phyloP scores from a whole-genome alignment of 805 yeast species.

The Pichia deserticola region DNA sequence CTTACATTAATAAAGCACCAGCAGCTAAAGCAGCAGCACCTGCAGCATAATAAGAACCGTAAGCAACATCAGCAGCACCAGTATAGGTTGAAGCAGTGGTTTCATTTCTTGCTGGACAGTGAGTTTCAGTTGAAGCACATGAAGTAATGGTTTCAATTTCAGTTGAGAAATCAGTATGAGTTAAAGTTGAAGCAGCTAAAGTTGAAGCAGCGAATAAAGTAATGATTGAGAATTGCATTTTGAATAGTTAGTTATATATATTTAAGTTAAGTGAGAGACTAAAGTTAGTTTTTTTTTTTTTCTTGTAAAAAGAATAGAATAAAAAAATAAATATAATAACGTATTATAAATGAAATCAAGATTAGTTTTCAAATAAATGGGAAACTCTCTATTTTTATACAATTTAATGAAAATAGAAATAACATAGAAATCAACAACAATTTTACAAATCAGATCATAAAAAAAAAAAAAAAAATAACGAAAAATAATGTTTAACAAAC shows the following conservation, averaged over 20 bases:
- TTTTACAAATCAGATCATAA: too few relatives aligned
- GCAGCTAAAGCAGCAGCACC: conserved; percentile 31
- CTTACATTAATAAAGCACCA: conserved; percentile 30
- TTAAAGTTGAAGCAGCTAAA: conserved; percentile 24
- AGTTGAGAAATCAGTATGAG: conserved; percentile 32
- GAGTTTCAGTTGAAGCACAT: conserved; percentile 31
- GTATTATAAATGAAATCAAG: not conserved
- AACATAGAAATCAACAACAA: too few relatives aligned
- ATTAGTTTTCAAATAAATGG: not conserved
- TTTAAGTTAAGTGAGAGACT: conserved; percentile 19
- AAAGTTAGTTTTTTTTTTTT: conserved; percentile 7
- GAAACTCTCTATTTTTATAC: not conserved
- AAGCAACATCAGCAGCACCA: conserved; percentile 12
- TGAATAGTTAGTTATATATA: conserved; percentile 12
- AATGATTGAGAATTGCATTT: conserved; percentile 42
- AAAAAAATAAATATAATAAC: not conserved
- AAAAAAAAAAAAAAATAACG: too few relatives aligned
- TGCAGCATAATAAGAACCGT: conserved; percentile 25
- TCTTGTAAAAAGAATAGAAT: not conserved
- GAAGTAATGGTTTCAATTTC: conserved; percentile 33
- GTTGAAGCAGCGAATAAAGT: conserved; percentile 29
- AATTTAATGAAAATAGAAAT: too few relatives aligned
- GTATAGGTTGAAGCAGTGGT: conserved; percentile 26
- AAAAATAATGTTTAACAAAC: too few relatives aligned
- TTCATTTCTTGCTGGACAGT: conserved; percentile 26